Base-by-base conservation (phyloP, 1,284 basidiomycete species). In the Irpex sp. region DNA sequence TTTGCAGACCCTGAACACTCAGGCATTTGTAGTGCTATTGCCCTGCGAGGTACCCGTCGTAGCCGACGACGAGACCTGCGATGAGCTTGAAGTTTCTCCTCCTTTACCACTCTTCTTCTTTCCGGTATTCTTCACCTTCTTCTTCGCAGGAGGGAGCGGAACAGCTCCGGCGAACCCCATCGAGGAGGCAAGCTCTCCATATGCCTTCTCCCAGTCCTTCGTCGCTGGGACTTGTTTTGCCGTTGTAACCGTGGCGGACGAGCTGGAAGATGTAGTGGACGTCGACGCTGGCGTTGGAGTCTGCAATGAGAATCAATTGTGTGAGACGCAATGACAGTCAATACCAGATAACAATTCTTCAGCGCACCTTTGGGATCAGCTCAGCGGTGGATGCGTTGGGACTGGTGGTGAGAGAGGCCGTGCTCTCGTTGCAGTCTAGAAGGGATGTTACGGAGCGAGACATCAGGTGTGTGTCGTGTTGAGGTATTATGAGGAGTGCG, bases 151-250 rank as follows among this genome's bases (percentile, higher is more conserved):
- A n/a, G 61, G 61, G 3, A 57, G 21, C 5, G 61, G 64, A 5
- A 49, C 64, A 26, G 37, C 62, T 15, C 57, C 61, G 1, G 48
- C 44, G 44, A 65, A 65, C 4, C 64, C 64, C 38, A 62, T 62
- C 2, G 58, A 60, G 21, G 58, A 19, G 13, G 61, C 58, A 7
- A 65, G 26, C 48, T 59, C n/a, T 11, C 52, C 64, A 38, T 55
- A 65, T 1, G 51, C 31, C 6, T 61, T 60, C 56, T 65, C 64
- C 31, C 47, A 65, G 40, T 65, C 64, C 36, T 58, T 62, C 5
- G 47, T 31, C n/a, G 34, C 51, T 8, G 26, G 59, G 15, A 44
- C 40, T 34, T 15, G 58, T 15, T 26, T 38, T 21, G 17, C 19
- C 15, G 47, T 31, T 26, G 21, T 8, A 31, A 44, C 19, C 6